Evolutionary conservation across 768 basidiomycete species (phyloP).

Genomic region (Udeniomyces megalosporus): DNA sequence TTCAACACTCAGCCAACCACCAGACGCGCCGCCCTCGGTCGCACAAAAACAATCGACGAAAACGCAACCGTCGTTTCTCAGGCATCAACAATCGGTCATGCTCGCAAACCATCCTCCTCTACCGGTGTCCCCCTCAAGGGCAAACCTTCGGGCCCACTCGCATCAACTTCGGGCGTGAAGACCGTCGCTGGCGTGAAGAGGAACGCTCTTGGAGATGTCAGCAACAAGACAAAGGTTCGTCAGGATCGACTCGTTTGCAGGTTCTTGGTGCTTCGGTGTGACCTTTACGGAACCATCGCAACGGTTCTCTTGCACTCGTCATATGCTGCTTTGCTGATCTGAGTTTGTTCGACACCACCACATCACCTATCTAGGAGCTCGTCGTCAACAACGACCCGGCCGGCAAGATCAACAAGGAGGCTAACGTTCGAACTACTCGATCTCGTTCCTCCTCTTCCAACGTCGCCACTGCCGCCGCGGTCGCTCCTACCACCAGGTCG

Average conservation of each 20-base stretch:
- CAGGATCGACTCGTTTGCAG: no score
- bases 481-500: background rate
- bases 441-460: background rate
- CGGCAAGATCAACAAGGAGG: background rate
- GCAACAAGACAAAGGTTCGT: constrained; percentile 54
- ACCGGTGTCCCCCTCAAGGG: background rate
- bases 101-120: constrained; percentile 23
- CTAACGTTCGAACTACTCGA: background rate
- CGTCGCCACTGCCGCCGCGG: background rate
- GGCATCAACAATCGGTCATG: constrained; percentile 16
- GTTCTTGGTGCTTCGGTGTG: no score
- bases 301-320: no score
- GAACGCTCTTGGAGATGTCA: constrained; percentile 65
- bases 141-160: constrained; percentile 26
- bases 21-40: constrained; percentile 19
- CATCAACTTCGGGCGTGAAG: constrained; percentile 41
- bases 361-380: background rate
- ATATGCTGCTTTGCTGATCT: background rate
- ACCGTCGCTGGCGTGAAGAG: constrained; percentile 39
- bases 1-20: constrained; percentile 16
- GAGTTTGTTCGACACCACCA: background rate
- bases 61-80: constrained; percentile 22
- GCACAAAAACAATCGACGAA: constrained; percentile 22
- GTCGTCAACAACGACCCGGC: background rate
- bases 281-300: no score